A percentile compares a stretch with the other conserved stretches of the same genome.
Conservation (phyloP, 2,329 filamentous ascomycete species). For the Penicillium sp. region DNA sequence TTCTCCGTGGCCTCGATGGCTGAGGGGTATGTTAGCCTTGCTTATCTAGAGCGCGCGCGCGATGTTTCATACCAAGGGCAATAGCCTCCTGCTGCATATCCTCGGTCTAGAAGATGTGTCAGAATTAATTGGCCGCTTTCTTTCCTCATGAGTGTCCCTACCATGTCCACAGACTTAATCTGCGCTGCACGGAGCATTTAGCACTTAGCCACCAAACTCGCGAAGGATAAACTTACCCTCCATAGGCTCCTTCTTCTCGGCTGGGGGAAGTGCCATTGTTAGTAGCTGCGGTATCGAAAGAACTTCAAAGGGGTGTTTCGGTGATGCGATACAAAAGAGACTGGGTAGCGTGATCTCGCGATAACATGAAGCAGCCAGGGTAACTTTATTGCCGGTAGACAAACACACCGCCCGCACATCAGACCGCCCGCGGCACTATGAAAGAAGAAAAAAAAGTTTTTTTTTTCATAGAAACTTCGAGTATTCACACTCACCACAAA, state of each 20-base stretch:
- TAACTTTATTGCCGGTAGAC: conserved; percentile 11
- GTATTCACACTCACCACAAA: conserved; percentile 21
- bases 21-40: conserved; percentile 38
- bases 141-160: conserved; percentile 46
- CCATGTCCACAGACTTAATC: conserved; percentile 98
- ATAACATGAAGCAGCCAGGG: conserved; percentile 13
- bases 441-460: conserved; percentile 31
- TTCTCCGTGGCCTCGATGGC: conserved; percentile 71
- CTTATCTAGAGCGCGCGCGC: neutral
- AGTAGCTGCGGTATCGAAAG: neutral
- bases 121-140: conserved; percentile 5
- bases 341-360: conserved; percentile 1
- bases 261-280: conserved; percentile 34
- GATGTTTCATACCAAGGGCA: conserved; percentile 73
- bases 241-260: conserved; percentile 67
- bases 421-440: conserved; percentile 38
- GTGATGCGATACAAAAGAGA: neutral
- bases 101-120: conserved; percentile 65
- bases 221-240: conserved; percentile 57
- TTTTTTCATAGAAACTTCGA: conserved; percentile 9
- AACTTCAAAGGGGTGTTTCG: neutral
- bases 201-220: conserved; percentile 5
- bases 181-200: conserved; percentile 61
- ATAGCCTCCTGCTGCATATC: conserved; percentile 96
- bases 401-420: conserved; percentile 6